These are phyloP conservation scores for Hypomontagnella monticulosa DNA, from an alignment of 495 filamentous ascomycete species.

Conservation along the genomic window DNA sequence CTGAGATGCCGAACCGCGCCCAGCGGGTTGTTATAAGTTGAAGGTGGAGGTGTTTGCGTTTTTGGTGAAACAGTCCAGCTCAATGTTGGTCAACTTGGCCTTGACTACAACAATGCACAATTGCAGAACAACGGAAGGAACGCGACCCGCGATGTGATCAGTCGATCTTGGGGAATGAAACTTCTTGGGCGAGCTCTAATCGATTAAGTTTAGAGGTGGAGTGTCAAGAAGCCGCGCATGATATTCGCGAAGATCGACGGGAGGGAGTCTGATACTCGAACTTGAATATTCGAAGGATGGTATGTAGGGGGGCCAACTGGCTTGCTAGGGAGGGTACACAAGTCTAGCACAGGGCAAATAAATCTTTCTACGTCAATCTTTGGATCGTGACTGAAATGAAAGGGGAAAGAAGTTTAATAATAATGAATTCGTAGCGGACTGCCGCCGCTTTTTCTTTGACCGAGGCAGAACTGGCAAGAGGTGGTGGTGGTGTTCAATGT, in stretches of 20 bases:
- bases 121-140: background rate
- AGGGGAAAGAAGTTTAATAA: constrained; percentile 12
- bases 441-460: constrained; percentile 29
- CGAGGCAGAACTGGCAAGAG: background rate
- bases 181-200: constrained; percentile 1
- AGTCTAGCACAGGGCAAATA: background rate
- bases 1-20: too few relatives aligned
- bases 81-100: too few relatives aligned
- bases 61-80: constrained; percentile 8
- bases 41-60: background rate
- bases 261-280: constrained; percentile 3
- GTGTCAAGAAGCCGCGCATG: constrained; percentile 8
- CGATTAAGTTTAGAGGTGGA: constrained; percentile 7
- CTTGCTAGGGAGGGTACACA: background rate
- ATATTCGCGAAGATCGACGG: constrained; percentile 7
- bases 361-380: constrained; percentile 1
- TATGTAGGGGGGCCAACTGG: background rate
- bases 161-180: background rate
- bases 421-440: constrained; percentile 4
- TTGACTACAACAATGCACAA: constrained; percentile 5
- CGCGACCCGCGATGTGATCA: background rate
- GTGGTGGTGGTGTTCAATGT: too few relatives aligned
- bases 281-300: background rate
- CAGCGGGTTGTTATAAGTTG: constrained; percentile 15
- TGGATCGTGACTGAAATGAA: background rate